These are phyloP conservation scores for Nicotiana obtusifolia DNA, from an alignment of 257 asterid species.

Conservation along the genomic window DNA sequence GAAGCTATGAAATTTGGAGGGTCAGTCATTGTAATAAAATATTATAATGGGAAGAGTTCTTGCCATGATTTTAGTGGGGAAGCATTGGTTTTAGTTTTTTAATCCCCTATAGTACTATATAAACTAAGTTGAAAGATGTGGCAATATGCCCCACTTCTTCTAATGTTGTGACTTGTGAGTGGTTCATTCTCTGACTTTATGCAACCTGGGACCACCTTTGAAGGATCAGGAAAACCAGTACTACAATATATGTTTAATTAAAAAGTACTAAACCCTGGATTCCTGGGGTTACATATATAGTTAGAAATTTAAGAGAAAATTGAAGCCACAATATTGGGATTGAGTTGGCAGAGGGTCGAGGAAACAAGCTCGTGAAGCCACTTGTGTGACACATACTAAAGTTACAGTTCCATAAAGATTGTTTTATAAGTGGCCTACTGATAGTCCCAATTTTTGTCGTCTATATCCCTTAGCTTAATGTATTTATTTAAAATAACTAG, in stretches of 20 bases:
- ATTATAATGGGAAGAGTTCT: neutral
- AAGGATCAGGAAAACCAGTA: neutral
- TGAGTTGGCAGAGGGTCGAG: neutral
- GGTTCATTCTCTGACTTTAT: neutral
- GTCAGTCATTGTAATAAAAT: neutral
- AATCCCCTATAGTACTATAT: neutral
- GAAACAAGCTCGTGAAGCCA: neutral
- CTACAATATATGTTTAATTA: too few species aligned
- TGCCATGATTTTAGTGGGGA: neutral
- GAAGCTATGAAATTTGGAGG: neutral
- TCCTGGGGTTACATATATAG: neutral
- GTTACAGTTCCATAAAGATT: neutral
- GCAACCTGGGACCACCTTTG: conserved; percentile 5
- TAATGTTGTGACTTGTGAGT: neutral
- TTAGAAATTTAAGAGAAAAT: neutral
- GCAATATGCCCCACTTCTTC: neutral
- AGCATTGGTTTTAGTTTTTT: neutral
- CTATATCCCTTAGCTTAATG: too few species aligned
- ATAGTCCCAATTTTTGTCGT: neutral
- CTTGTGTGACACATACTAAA: neutral
- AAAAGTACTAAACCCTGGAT: neutral
- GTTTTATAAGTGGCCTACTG: neutral
- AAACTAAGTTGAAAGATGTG: neutral
- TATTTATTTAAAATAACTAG: too few species aligned
- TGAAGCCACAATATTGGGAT: neutral